Conservation (phyloP, 1,139 yeast genomes). For the Sugiyamaella grinbergsii region DNA sequence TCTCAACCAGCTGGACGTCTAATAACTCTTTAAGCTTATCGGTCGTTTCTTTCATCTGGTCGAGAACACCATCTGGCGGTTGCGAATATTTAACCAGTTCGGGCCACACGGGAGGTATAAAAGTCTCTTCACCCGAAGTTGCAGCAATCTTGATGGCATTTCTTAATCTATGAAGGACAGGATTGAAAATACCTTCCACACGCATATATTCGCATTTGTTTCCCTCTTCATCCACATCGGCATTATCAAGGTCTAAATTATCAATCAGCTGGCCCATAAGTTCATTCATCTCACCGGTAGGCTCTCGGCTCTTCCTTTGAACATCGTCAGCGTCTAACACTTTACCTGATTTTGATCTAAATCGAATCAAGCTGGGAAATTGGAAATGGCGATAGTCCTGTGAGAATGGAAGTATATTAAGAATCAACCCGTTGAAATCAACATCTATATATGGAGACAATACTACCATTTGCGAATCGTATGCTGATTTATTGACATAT, state of each 20-base stretch:
- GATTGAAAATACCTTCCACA: constrained; percentile 37
- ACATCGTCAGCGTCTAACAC: constrained; percentile 28
- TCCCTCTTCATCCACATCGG: constrained; percentile 28
- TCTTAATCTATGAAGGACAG: constrained; percentile 38
- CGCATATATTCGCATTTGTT: constrained; percentile 27
- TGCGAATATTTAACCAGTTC: constrained; percentile 28
- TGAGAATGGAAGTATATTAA: constrained; percentile 64
- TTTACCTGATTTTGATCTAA: constrained; percentile 44
- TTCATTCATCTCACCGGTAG: constrained; percentile 43
- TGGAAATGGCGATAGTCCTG: constrained; percentile 73
- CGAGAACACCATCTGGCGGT: constrained; percentile 28
- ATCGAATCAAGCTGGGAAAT: constrained; percentile 55
- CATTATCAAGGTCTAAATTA: constrained; percentile 43
- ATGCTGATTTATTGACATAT: constrained; percentile 57
- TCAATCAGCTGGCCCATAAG: constrained; percentile 49
- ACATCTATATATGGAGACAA: constrained; percentile 53
- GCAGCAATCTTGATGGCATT: constrained; percentile 40
- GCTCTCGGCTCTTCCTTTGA: constrained; percentile 32
- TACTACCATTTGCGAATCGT: constrained; percentile 51
- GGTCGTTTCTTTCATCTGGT: constrained; percentile 26
- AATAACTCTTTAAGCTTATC: constrained; percentile 31
- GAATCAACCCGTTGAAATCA: constrained; percentile 41
- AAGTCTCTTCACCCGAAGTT: constrained; percentile 31
- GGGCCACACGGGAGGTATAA: constrained; percentile 31
- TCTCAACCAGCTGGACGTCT: constrained; percentile 30